Percentiles rank a stretch among this genome's conserved stretches.
These are phyloP conservation scores for Centrapalus pauciflorus DNA, from an alignment of 129 eudicot species.

Conservation along the genomic window DNA sequence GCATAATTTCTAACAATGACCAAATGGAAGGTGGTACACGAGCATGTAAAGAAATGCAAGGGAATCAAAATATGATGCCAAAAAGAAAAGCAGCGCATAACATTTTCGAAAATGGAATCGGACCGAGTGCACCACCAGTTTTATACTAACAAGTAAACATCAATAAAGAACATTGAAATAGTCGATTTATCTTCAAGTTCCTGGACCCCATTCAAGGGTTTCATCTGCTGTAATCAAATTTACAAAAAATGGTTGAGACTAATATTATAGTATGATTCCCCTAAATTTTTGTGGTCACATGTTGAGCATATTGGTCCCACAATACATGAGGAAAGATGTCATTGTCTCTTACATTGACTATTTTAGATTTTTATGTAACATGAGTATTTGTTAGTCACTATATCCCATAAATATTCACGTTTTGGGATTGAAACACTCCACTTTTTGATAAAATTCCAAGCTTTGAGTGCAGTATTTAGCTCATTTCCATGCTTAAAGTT, in stretches of 20 bases:
- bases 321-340: slow-evolving; percentile 16
- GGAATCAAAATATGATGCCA: neutral
- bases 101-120: neutral
- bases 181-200: slow-evolving; percentile 1
- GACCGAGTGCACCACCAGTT: neutral
- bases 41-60: neutral
- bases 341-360: slow-evolving; percentile 20
- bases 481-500: slow-evolving; percentile 1
- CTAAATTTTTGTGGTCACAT: slow-evolving; percentile 16
- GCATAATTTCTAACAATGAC: neutral
- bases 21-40: neutral
- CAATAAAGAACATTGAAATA: slow-evolving; percentile 12
- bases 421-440: neutral
- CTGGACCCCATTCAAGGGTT: slow-evolving; percentile 11
- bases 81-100: neutral
- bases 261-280: slow-evolving; percentile 1
- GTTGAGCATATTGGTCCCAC: slow-evolving; percentile 18
- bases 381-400: slow-evolving; percentile 4
- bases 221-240: neutral
- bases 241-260: slow-evolving; percentile 8
- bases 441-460: neutral
- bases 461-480: neutral
- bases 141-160: neutral
- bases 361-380: slow-evolving; percentile 11
- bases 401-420: slow-evolving; percentile 17